phyloP scores from a whole-genome alignment of 305 asterid species.

The Solanum hybrid region DNA sequence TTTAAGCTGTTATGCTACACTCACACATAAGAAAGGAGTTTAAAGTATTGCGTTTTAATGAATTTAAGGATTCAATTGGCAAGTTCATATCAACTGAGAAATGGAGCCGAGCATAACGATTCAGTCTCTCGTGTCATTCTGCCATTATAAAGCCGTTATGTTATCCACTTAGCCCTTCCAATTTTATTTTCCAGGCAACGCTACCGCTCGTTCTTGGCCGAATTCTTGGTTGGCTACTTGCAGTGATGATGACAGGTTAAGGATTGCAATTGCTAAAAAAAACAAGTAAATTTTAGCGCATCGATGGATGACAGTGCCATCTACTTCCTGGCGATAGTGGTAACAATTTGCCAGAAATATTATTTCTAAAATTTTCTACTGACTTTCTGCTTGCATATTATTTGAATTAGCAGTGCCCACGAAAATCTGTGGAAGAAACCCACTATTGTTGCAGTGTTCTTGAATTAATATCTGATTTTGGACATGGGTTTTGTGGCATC shows the following conservation, averaged over 20 bases:
- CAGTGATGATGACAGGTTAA: neutral
- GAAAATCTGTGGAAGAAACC: neutral
- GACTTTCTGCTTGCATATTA: neutral
- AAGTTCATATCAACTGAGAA: too few relatives aligned
- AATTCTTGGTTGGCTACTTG: neutral
- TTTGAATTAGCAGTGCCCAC: neutral
- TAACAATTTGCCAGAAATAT: neutral
- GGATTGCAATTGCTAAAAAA: neutral
- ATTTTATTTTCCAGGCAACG: neutral
- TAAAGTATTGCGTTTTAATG: too few relatives aligned
- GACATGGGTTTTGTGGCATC: conserved; percentile 4
- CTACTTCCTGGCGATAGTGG: neutral
- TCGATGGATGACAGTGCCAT: neutral
- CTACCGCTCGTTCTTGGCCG: neutral
- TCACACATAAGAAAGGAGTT: too few relatives aligned
- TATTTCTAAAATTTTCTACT: neutral
- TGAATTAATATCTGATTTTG: neutral
- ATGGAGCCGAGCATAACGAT: too few relatives aligned
- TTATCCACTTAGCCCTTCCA: neutral
- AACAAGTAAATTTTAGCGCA: neutral
- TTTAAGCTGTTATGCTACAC: too few relatives aligned
- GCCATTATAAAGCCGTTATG: neutral
- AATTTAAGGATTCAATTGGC: too few relatives aligned
- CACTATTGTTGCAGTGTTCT: neutral
- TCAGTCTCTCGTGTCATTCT: too few relatives aligned